A percentile compares a stretch with the other conserved stretches of the same genome.
Evolutionary conservation across 768 basidiomycete species (phyloP).

Genomic region (Mycena vitilis): DNA sequence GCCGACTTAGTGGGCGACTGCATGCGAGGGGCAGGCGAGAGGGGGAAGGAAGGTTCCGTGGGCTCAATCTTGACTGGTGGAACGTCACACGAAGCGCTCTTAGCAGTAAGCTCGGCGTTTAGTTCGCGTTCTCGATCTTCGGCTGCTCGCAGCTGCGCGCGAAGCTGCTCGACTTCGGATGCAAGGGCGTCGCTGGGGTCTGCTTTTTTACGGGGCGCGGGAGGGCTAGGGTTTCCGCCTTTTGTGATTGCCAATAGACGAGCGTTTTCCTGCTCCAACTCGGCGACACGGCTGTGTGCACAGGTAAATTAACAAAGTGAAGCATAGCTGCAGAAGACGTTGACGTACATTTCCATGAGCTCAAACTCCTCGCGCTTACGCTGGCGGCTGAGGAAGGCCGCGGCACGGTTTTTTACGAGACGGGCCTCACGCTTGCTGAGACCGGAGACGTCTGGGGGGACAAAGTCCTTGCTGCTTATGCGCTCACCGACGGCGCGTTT

Average conservation of each 20-base stretch:
- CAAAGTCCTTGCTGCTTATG: conserved; percentile 80
- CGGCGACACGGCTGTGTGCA: conserved; percentile 76
- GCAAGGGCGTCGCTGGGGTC: conserved; percentile 54
- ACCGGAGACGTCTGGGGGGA: conserved; percentile 90
- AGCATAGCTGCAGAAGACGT: conserved; percentile 32
- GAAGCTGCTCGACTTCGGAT: conserved; percentile 75
- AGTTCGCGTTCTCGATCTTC: conserved; percentile 77
- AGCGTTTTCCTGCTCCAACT: conserved; percentile 87
- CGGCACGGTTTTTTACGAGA: conserved; percentile 91
- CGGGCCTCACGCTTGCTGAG: conserved; percentile 92
- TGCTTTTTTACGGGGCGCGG: conserved; percentile 42
- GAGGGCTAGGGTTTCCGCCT: conserved; percentile 42
- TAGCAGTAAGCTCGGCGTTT: conserved; percentile 66
- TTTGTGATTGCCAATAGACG: conserved; percentile 73
- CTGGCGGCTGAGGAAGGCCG: conserved; percentile 91
- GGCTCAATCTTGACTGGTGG: conserved; percentile 69
- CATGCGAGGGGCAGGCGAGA: conserved; percentile 54
- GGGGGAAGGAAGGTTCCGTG: conserved; percentile 61
- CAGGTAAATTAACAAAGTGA: conserved; percentile 26
- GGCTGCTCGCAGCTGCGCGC: conserved; percentile 70
- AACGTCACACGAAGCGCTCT: conserved; percentile 42
- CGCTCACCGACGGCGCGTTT: conserved; percentile 61
- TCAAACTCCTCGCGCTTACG: conserved; percentile 94
- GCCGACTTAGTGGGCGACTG: conserved; percentile 68
- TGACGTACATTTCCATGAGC: conserved; percentile 86